Evolutionary conservation across 1,139 yeast species (phyloP), one percentile per base, ranked within the genome.

Genomic region (Geotrichum reessii): DNA sequence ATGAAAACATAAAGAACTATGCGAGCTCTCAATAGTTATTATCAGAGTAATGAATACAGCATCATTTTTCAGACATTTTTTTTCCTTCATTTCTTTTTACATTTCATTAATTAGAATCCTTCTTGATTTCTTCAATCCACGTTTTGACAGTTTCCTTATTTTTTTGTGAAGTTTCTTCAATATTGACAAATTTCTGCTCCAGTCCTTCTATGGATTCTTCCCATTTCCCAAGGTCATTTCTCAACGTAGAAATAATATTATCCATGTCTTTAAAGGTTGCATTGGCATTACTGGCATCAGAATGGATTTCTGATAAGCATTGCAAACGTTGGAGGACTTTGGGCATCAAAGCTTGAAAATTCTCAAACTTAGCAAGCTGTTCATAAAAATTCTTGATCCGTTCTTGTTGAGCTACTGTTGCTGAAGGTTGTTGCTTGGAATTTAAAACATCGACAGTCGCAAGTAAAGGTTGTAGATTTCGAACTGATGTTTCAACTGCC

Each of bases 161-260:
- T 42, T 37, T 33, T 7, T n/a, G 11, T 7, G 60, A 51, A 4
- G 50, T 46, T 7, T 21, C 37, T 19, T 48, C 52, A 44, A 56
- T 46, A 17, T 47, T 22, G n/a, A 17, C 49, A 9, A 58, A 47
- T 21, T 56, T 58, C 28, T 55, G 48, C 28, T 59, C 60, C 19
- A 57, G 46, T 6, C 27, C 31, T 46, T 31, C 52, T 14, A 57
- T 17, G 17, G 58, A 27, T 22, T 47, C 24, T 40, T 55, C 48
- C 62, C 62, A 60, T 8, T 37, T 46, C 19, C 51, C 52, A 11
- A 57, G 25, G 24, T 60, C 62, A 5, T 53, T 47, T 31, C 50
- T 51, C 3, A 60, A 27, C 8, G 53, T 50, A 11, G 47, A 24
- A 27, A 57, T 48, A 7, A 53, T 50, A 9, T 50, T 17, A 51